A percentile compares a stretch with the other conserved stretches of the same genome.
phyloP scores from a whole-genome alignment of 2,329 filamentous ascomycete species.

The Colletotrichum godetiae region DNA sequence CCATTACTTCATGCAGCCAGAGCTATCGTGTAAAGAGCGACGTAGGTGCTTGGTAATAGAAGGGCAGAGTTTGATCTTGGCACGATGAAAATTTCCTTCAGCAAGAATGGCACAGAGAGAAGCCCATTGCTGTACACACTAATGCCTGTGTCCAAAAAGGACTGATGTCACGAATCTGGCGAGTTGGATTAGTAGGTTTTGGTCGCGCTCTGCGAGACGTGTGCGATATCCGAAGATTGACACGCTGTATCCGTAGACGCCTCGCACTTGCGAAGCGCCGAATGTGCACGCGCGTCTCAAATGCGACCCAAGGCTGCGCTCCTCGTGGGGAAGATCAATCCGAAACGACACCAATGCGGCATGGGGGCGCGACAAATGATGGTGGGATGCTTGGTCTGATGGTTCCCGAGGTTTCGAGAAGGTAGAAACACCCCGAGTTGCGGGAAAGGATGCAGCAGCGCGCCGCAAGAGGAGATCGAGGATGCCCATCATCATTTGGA shows the following conservation, averaged over 20 bases:
- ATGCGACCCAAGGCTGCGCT: neutral
- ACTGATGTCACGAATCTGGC: neutral
- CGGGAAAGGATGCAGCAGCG: neutral
- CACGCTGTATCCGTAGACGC: neutral
- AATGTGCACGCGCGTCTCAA: neutral
- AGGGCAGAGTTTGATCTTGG: conserved; percentile 61
- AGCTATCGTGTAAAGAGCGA: conserved; percentile 38
- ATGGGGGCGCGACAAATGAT: neutral
- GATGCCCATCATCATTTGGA: conserved; percentile 25
- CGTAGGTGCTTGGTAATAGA: conserved; percentile 70
- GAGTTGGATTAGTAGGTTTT: neutral
- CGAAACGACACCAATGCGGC: conserved; percentile 19
- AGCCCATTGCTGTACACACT: conserved; percentile 70
- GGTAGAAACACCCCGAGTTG: neutral
- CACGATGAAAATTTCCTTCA: conserved; percentile 68
- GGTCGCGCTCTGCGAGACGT: neutral
- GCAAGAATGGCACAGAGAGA: conserved; percentile 61
- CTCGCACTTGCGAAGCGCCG: conserved; percentile 8
- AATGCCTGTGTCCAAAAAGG: conserved; percentile 54
- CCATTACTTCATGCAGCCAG: conserved; percentile 67
- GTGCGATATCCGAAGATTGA: neutral
- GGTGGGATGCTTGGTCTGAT: neutral
- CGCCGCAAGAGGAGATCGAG: conserved; percentile 7
- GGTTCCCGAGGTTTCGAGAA: neutral
- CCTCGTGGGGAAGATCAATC: neutral